Conservation (phyloP, 2,329 filamentous ascomycete genomes). For the Fusarium coicis region DNA sequence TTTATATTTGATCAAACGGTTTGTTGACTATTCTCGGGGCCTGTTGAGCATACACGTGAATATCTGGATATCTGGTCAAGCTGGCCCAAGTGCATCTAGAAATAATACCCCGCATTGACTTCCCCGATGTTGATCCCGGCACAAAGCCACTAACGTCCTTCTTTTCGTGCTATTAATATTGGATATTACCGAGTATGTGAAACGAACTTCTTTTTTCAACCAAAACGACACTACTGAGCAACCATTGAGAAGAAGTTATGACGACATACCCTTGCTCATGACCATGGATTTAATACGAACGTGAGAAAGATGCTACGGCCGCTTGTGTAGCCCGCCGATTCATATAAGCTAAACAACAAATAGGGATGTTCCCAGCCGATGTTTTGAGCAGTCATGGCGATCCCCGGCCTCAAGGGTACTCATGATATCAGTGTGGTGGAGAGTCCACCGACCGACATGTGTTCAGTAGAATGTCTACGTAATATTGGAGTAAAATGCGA, state of each 20-base stretch:
- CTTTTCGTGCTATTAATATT: background rate
- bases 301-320: background rate
- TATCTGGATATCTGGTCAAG: background rate
- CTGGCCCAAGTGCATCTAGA: background rate
- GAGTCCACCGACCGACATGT: background rate
- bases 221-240: too few relatives aligned
- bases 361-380: constrained; percentile 15
- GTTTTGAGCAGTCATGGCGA: background rate
- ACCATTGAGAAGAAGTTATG: background rate
- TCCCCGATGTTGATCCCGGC: background rate
- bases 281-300: background rate
- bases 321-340: background rate
- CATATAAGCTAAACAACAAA: constrained; percentile 19
- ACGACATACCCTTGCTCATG: background rate
- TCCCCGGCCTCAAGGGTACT: background rate
- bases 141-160: background rate
- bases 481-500: background rate
- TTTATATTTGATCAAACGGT: background rate
- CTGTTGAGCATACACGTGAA: background rate
- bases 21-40: background rate
- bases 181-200: background rate
- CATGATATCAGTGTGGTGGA: background rate
- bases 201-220: background rate
- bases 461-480: background rate
- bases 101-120: constrained; percentile 1